These are phyloP conservation scores for Candida endomychidarum DNA, from an alignment of 805 yeast species.

Conservation along the genomic window DNA sequence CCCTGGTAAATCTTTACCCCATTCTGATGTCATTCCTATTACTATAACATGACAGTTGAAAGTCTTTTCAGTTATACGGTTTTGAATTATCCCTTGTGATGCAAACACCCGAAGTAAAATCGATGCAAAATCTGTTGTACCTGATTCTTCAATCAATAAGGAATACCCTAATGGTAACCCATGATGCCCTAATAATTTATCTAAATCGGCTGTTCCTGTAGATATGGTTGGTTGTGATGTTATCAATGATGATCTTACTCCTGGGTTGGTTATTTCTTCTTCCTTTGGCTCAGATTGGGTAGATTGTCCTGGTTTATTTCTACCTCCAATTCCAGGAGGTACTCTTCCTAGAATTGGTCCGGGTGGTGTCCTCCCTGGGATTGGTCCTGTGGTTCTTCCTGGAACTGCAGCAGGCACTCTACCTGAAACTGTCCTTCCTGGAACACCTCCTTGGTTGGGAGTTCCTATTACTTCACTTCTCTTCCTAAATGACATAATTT, in stretches of 20 bases:
- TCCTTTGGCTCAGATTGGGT: no score
- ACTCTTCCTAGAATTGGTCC: slow-evolving; percentile 9
- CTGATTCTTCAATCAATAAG: slow-evolving; percentile 74
- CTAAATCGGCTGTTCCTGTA: slow-evolving; percentile 77
- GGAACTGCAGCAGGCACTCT: neutral
- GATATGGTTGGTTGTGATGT: slow-evolving; percentile 77
- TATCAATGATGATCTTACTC: slow-evolving; percentile 71
- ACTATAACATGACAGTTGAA: slow-evolving; percentile 61
- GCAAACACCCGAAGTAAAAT: slow-evolving; percentile 68
- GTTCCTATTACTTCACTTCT: slow-evolving; percentile 39
- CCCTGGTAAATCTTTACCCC: slow-evolving; percentile 78
- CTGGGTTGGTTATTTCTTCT: slow-evolving; percentile 41
- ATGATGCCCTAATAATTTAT: slow-evolving; percentile 69
- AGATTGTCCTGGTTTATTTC: no score
- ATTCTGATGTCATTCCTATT: slow-evolving; percentile 54
- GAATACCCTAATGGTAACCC: slow-evolving; percentile 83
- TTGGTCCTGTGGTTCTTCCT: slow-evolving; percentile 1
- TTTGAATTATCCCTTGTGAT: slow-evolving; percentile 74
- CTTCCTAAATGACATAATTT: slow-evolving; percentile 41
- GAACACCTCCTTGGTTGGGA: slow-evolving; percentile 3
- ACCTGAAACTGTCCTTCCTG: neutral
- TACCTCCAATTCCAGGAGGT: neutral
- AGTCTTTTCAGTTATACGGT: slow-evolving; percentile 41
- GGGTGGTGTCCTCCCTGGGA: slow-evolving; percentile 9
- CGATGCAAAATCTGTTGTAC: slow-evolving; percentile 84